Base-by-base conservation (phyloP, 805 yeast genomes). In the Hanseniaspora vineae region DNA sequence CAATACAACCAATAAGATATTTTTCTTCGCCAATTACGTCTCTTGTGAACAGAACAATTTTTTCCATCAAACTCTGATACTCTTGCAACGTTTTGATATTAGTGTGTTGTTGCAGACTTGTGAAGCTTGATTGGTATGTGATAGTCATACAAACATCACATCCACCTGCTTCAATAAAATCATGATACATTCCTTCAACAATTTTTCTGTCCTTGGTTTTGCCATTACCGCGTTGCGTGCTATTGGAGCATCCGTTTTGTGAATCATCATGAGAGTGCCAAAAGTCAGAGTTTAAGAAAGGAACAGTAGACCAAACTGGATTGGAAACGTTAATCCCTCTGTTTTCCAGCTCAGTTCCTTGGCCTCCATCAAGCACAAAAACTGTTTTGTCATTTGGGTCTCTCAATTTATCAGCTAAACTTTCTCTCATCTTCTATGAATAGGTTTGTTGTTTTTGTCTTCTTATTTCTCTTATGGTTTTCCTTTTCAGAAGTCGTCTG, bases 281-380 rank as follows among this genome's bases (percentile, higher is more conserved):
- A 49, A 48, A 48, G 2, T 29, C 20, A 2, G 33, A 33, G 12
- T 37, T 35, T 13, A 44, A 42, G 17, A 80, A 64, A 1, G 77
- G 77, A 33, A 68, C 55, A 0, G 84, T 79, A 0, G 84, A 76
- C 88, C 89, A 82, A 10, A 81, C 65, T 10, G 69, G 68, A 39
- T 73, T 70, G 42, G 67, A 67, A 14, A 73, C 70, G 39, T 62
- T 55, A 17, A 71, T 65, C 11, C 77, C 73, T 39, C 71, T 58
- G 42, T 66, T 63, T 55, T 79, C 84, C 12, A 81, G 62, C 53
- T 75, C 78, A 0, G 84, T 78, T 0, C 86, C 87, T 42, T 78
- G 68, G 0, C 80, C 86, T 6, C 88, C 87, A 60, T 81, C 85
- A 13, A 71, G 17, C 3, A 48, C 50, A 18, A 44, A 48, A 6